Base-by-base conservation (phyloP, 768 basidiomycete species). In the Phanerodontia chrysosporium region DNA sequence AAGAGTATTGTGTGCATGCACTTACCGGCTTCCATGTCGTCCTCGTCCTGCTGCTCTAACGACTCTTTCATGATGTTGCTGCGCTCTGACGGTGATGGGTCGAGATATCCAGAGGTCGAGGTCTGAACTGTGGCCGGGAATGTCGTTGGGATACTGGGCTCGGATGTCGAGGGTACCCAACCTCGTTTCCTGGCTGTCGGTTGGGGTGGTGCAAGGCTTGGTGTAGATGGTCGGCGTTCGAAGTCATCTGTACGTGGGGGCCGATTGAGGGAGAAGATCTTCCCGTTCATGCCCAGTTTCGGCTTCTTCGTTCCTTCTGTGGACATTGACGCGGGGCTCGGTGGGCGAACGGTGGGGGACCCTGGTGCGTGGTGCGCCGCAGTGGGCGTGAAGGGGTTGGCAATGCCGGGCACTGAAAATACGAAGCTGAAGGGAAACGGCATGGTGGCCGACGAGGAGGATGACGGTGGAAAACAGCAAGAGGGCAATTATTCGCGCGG, bases 401-500 rank as follows among this genome's bases (percentile, higher is more conserved):
- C 70, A 54, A 89, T 66, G 6, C 86, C 87, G 4, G 88, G 85
- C 13, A 87, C 82, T 35, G 78, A 69, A 60, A 90, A 77, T 16
- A 70, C 81, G 76, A 91, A 91, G 52, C 87, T 88, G 68, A 91
- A 91, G 13, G 87, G 81, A 65, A 89, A 90, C 12, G 65, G 63
- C 66, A 70, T 67, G 29, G 39, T 49, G 45, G 51, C 42, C 51
- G 52, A 58, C 46, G 61, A 29, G 46, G 55, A 52, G 55, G 55
- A 57, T 48, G 55, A 53, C 52, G 39, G 52, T n/a, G 52, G 52
- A 53, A 21, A 27, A 53, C 35, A 36, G 35, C 51, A 35, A 35
- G 52, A 42, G 52, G 12, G n/a, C 32, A 53, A 53, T 53, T 10
- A 39, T 39, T 27, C 29, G 51, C 29, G n/a, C n/a, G 10, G 28